Base-by-base conservation (phyloP, 257 asterid species). In the Solanum peruvianum region DNA sequence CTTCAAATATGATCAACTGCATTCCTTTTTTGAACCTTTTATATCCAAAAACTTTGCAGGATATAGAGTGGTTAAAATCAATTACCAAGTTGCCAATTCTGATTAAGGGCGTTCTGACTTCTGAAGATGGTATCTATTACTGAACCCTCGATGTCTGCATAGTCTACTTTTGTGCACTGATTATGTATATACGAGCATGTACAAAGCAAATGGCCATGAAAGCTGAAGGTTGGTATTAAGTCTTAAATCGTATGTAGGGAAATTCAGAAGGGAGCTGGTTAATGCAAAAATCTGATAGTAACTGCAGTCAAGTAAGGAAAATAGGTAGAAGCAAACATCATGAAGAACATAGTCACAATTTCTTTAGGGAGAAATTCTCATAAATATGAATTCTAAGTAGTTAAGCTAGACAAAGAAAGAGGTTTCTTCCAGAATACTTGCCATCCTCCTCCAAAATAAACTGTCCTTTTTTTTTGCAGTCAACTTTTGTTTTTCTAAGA, bases 11-110 rank as follows among this genome's bases (percentile, higher is more conserved):
- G 67, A 47, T 47, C 27, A 27, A 27, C 45, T 81, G 45, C 64
- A 29, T 9, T 81, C 45, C 4, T 31, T 31, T 49, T 20, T 81
- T 1, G 5, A 81, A 47, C 4, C 45, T 3, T 45, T 11, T 29
- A 31, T 81, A 9, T 81, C 31, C 69, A 81, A 39, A 67, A 35
- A 66, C 12, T 27, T 88, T 88, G 84, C 94, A 94, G 96, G 97
- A 94, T 89, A 92, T 94, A 85, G 91, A 86, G 13, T 94, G 97
- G 97, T 89, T 94, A 86, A 94, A 87, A 88, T 91, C 96, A 88
- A 90, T 93, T 87, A 93, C 96, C 58, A 90, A 82, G 44, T 90
- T 92, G 89, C 96, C 97, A 10, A 89, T 94, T 87, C 88, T 94
- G 82, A 87, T 94, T 42, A 93, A 94, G 89, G 96, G 97, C 64